Evolutionary conservation across 768 basidiomycete genomes (phyloP), one percentile per base, ranked within the genome.

Genomic region (Pisolithus tinctorius): DNA sequence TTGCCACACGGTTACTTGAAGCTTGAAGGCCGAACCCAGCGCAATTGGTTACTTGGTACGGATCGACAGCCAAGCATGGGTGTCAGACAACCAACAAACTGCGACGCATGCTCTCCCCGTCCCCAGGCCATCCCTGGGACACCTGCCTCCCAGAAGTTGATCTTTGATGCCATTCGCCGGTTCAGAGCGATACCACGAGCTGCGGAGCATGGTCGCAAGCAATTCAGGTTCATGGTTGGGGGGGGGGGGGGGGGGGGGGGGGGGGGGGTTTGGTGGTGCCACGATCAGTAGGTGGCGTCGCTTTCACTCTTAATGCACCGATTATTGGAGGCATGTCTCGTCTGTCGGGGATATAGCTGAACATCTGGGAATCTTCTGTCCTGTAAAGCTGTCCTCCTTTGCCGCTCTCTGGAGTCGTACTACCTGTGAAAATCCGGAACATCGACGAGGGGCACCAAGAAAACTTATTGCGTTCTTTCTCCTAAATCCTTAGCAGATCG

Each of bases 341-440:
- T 16, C 25, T 49, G 40, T 50, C 47, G 58, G 47, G 47, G 48
- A 38, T 16, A 50, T 26, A 41, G 34, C 14, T 17, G 14, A 23
- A 26, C 16, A 17, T 14, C 29, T 16, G 43, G 10, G 8, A 54
- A 31, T 6, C 53, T 50, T 50, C 45, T 52, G 47, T 60, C 54
- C 51, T 25, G 54, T 37, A 54, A 55, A 58, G 34, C 34, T 20
- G 20, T 20, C 20, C 20, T 20, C 20, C 2, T 20, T 34, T 60
- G 57, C 20, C 45, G 42, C 43, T 53, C 52, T 56, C 47, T 56
- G 34, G 52, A 65, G 39, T 50, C 48, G 65, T 57, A 55, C 59
- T 26, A 56, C 48, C 39, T 56, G 55, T 48, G 50, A 38, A 47
- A 63, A 58, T 65, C 69, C 50, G 61, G 63, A 59, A 70, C 63